Base-by-base conservation (phyloP, 2,329 filamentous ascomycete genomes). In the Dactylellina haptotyla region DNA sequence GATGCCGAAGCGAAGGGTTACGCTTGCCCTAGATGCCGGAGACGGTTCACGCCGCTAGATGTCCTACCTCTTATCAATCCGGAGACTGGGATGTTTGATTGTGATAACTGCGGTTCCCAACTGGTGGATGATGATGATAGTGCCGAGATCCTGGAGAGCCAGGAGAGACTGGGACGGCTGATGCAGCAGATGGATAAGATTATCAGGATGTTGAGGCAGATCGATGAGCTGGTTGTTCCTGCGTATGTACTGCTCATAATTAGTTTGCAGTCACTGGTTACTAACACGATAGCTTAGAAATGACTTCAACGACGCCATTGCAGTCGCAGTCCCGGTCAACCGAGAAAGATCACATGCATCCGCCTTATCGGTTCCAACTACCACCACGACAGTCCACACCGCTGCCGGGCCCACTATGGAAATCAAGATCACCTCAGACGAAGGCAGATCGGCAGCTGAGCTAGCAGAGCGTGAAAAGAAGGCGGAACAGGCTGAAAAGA, bases 11-110 rank as follows among this genome's bases (percentile, higher is more conserved):
- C 77, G 9, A 78, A 97, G 81, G 95, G 98, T 79, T 96, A 93
- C 78, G 89, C 90, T 71, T 99, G 95, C 81, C 84, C 86, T 30
- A 86, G 88, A 65, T 99, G 95, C 83, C 88, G 89, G 76, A 86
- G 90, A 0, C 90, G 96, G 80, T 99, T 91, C 87, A 96, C 93
- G 1, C 87, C 90, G 76, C 88, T 98, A 81, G 93, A 98, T 77
- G 93, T 96, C 0, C 83, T 98, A 58, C 92, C 96, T 81, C 51
- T 78, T 20, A 88, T 87, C 70, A 84, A 88, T 41, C 88, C 90
- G 56, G 84, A 85, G 0, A 81, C 82, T 1, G 82, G 84, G 50
- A 91, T 93, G 0, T 98, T 98, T 80, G 82, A 90, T 50, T 99
- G 95, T 81, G 89, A 93, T 79, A 87, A 89, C 56, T 99, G 95